phyloP scores from a whole-genome alignment of 768 basidiomycete species.

The Erythrobasidium yunnanense region DNA sequence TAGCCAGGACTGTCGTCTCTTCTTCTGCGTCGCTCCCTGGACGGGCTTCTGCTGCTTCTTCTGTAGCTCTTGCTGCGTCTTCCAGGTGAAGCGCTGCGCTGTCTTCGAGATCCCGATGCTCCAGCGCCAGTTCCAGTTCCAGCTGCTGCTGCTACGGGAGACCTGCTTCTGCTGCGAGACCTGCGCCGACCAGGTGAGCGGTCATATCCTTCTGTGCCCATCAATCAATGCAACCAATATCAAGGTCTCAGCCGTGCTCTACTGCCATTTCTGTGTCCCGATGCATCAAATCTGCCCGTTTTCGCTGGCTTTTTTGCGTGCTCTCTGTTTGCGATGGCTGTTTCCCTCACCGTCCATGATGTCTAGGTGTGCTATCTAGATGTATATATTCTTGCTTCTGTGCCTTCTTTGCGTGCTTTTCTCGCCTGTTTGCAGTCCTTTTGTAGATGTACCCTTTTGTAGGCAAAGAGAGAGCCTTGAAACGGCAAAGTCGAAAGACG shows the following conservation, averaged over 20 bases:
- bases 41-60: constrained; percentile 42
- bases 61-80: constrained; percentile 44
- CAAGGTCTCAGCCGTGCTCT: constrained; percentile 6
- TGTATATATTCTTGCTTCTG: neutral
- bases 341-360: constrained; percentile 26
- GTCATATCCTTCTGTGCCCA: constrained; percentile 9
- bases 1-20: constrained; percentile 37
- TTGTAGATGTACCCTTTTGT: neutral
- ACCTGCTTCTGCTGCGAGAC: constrained; percentile 20
- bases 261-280: constrained; percentile 1
- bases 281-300: neutral
- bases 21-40: constrained; percentile 45
- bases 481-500: neutral
- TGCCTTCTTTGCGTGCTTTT: neutral
- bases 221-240: constrained; percentile 2
- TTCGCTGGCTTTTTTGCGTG: neutral
- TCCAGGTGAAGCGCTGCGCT: neutral
- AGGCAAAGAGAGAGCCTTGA: neutral
- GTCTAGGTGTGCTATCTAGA: too few species aligned
- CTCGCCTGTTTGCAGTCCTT: neutral
- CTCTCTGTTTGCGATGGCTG: too few species aligned
- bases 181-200: neutral
- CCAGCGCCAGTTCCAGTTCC: too few species aligned
- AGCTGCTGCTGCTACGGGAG: too few species aligned
- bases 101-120: too few species aligned